These are phyloP conservation scores for Trapa incisa DNA, from an alignment of 345 rosid species.

Conservation along the genomic window DNA sequence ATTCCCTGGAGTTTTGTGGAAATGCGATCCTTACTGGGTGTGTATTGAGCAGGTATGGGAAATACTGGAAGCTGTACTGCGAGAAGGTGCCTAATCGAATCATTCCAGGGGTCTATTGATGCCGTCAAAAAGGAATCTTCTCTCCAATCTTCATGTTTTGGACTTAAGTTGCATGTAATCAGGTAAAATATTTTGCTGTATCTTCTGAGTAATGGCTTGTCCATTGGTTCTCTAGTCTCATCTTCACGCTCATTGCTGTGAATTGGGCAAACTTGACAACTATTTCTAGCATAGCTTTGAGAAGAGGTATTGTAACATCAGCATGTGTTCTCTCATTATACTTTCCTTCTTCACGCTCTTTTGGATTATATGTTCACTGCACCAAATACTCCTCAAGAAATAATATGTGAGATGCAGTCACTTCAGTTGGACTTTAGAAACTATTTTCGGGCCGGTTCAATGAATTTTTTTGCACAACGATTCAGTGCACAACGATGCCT, in stretches of 20 bases:
- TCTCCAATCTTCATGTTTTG: background rate
- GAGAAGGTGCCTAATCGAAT: conserved; percentile 62
- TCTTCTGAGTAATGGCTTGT: background rate
- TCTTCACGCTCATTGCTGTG: no score
- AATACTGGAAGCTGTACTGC: conserved; percentile 64
- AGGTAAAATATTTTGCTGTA: background rate
- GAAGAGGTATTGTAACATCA: background rate
- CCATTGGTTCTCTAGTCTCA: background rate
- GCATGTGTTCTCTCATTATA: background rate
- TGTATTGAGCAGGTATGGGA: conserved; percentile 54
- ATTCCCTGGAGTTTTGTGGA: background rate
- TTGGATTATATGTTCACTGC: no score
- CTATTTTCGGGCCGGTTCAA: no score
- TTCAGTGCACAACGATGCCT: no score
- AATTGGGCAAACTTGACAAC: background rate
- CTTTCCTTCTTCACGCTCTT: background rate
- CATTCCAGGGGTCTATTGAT: conserved; percentile 73
- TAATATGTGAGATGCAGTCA: no score
- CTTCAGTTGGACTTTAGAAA: no score
- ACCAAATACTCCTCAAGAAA: no score
- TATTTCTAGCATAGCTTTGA: background rate
- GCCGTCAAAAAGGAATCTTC: background rate
- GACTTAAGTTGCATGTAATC: background rate
- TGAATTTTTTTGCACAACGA: no score
- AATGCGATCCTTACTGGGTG: background rate